phyloP scores from a whole-genome alignment of 140 eudicot genomes.

The Stevia rebaudiana region DNA sequence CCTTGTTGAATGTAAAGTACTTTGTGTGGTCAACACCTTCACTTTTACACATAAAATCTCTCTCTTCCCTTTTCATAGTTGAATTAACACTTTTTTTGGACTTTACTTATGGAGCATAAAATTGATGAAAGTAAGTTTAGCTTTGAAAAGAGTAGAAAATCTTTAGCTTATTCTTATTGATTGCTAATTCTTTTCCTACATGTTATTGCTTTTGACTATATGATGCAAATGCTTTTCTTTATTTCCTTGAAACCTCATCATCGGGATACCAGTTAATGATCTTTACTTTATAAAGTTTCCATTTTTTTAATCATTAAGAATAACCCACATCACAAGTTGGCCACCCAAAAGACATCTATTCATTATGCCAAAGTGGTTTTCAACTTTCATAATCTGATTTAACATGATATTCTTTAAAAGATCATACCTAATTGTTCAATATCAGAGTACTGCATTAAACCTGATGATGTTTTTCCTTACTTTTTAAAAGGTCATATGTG shows the following conservation, averaged over 20 bases:
- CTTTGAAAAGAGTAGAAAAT: slow-evolving; percentile 37
- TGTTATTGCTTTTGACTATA: slow-evolving; percentile 33
- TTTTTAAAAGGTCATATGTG: neutral
- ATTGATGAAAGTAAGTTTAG: slow-evolving; percentile 43
- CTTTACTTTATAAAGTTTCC: slow-evolving; percentile 33
- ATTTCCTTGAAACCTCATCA: slow-evolving; percentile 53
- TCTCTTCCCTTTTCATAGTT: slow-evolving; percentile 44
- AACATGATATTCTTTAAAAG: neutral
- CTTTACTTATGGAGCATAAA: slow-evolving; percentile 26
- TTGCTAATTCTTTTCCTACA: slow-evolving; percentile 49
- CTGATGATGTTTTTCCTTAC: neutral
- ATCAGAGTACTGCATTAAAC: neutral
- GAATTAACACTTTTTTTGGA: slow-evolving; percentile 35
- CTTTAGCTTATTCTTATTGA: slow-evolving; percentile 36
- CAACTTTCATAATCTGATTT: slow-evolving; percentile 5
- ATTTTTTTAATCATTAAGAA: slow-evolving; percentile 12
- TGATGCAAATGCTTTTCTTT: slow-evolving; percentile 28
- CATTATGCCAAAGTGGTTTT: slow-evolving; percentile 9
- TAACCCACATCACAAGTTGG: slow-evolving; percentile 28
- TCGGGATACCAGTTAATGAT: slow-evolving; percentile 28
- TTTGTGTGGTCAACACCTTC: slow-evolving; percentile 76
- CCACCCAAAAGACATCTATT: slow-evolving; percentile 21
- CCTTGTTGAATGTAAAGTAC: slow-evolving; percentile 48
- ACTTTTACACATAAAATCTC: slow-evolving; percentile 45
- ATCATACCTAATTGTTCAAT: neutral